Percentiles rank a stretch among this genome's conserved stretches.
These are phyloP conservation scores for Claviceps digitariae DNA, from an alignment of 2,329 filamentous ascomycete genomes.

Conservation along the genomic window DNA sequence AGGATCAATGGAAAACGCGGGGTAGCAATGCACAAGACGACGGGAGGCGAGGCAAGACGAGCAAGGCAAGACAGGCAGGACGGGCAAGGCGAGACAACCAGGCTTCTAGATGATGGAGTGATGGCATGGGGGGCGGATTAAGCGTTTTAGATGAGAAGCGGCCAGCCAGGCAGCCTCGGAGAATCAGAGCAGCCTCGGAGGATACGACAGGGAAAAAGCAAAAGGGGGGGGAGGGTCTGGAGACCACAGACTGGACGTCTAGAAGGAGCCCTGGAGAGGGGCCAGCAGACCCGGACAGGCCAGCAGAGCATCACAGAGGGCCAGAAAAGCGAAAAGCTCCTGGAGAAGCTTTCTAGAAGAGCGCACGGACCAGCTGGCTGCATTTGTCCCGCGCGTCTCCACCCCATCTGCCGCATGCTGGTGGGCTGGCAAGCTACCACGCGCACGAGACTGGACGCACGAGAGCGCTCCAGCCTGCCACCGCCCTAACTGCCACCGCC, in stretches of 20 bases:
- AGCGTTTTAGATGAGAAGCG: background rate
- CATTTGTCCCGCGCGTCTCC: conserved; percentile 5
- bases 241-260: background rate
- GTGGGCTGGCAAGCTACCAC: no score
- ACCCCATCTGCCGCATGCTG: background rate
- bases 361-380: conserved; percentile 10
- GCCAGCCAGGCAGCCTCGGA: background rate
- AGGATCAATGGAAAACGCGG: background rate
- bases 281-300: background rate
- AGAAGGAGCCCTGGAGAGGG: no score
- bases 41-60: background rate
- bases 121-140: background rate
- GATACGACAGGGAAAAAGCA: no score
- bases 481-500: no score
- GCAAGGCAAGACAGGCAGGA: background rate
- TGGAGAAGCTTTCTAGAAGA: conserved; percentile 16
- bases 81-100: background rate
- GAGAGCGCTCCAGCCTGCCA: no score
- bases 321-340: conserved; percentile 1
- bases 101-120: background rate
- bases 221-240: background rate
- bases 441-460: no score
- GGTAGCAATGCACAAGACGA: background rate
- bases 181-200: no score
- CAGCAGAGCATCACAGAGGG: conserved; percentile 1